phyloP scores from a whole-genome alignment of 1,284 basidiomycete genomes.

The Fomitopsis betulina region DNA sequence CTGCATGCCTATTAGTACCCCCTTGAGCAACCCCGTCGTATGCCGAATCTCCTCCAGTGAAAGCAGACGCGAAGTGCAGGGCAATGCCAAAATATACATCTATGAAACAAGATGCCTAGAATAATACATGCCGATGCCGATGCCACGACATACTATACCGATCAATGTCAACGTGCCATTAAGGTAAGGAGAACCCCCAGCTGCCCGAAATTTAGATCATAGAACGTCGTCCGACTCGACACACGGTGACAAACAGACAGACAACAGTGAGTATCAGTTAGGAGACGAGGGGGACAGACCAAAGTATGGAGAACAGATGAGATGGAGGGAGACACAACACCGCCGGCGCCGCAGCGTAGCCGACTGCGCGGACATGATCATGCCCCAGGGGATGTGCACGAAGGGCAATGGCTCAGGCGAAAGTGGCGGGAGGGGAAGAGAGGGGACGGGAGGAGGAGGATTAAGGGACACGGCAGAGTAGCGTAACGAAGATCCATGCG shows the following conservation, averaged over 20 bases:
- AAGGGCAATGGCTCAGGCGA: background rate
- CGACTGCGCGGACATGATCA: slow-evolving; percentile 3
- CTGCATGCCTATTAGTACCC: no score
- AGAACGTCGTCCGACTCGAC: slow-evolving; percentile 3
- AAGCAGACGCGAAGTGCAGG: background rate
- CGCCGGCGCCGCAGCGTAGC: slow-evolving; percentile 4
- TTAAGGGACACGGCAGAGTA: slow-evolving; percentile 4
- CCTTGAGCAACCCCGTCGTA: no score
- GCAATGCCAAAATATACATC: slow-evolving; percentile 23
- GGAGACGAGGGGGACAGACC: background rate
- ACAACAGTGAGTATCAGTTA: background rate
- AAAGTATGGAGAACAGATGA: background rate
- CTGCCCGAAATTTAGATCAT: slow-evolving; percentile 1
- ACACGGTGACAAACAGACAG: slow-evolving; percentile 1
- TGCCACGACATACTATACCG: slow-evolving; percentile 2
- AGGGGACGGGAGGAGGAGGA: background rate
- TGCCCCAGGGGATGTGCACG: slow-evolving; percentile 1
- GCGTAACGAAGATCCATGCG: slow-evolving; percentile 5
- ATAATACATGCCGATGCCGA: slow-evolving; percentile 14
- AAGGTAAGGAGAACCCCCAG: slow-evolving; percentile 5
- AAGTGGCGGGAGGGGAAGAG: background rate
- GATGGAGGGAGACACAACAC: background rate
- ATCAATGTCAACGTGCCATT: slow-evolving; percentile 4
- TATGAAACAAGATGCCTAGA: slow-evolving; percentile 19
- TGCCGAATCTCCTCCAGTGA: background rate